A percentile compares a stretch with the other conserved stretches of the same genome.
Conservation (phyloP, 805 yeast species). For the Tetrapisispora phaffii region DNA sequence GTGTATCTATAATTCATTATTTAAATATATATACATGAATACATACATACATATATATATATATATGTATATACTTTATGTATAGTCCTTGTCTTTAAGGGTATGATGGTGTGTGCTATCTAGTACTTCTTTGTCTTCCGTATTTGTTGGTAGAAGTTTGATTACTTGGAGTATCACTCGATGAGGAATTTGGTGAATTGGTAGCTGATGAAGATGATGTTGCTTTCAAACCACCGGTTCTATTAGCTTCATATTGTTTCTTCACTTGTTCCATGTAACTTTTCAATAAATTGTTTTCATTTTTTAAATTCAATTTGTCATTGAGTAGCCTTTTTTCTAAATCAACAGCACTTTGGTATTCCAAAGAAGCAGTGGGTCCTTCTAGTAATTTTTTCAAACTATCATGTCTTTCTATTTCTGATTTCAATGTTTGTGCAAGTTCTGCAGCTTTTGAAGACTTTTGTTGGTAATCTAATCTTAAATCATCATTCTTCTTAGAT, state of each 20-base stretch:
- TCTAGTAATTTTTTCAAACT: slow-evolving; percentile 23
- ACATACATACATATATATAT: no score
- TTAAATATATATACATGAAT: no score
- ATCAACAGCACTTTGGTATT: slow-evolving; percentile 6
- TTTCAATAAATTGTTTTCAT: slow-evolving; percentile 14
- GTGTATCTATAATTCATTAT: no score
- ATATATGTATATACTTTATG: background rate
- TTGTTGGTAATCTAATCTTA: slow-evolving; percentile 37
- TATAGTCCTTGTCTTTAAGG: background rate
- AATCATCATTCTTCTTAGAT: slow-evolving; percentile 20
- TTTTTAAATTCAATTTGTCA: slow-evolving; percentile 9
- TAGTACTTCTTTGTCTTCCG: slow-evolving; percentile 1
- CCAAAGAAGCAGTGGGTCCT: slow-evolving; percentile 29
- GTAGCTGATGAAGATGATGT: slow-evolving; percentile 3
- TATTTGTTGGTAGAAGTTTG: background rate
- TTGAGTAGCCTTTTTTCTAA: slow-evolving; percentile 8
- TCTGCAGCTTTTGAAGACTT: slow-evolving; percentile 42
- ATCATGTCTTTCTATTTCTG: slow-evolving; percentile 17
- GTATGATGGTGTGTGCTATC: slow-evolving; percentile 1
- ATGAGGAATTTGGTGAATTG: slow-evolving; percentile 6
- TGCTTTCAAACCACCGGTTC: background rate
- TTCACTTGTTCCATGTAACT: slow-evolving; percentile 16
- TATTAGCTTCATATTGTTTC: slow-evolving; percentile 9
- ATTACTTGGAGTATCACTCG: slow-evolving; percentile 6
- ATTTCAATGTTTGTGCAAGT: slow-evolving; percentile 24